phyloP scores from a whole-genome alignment of 73 alveolate genomes.

The Breviolum minutum region DNA sequence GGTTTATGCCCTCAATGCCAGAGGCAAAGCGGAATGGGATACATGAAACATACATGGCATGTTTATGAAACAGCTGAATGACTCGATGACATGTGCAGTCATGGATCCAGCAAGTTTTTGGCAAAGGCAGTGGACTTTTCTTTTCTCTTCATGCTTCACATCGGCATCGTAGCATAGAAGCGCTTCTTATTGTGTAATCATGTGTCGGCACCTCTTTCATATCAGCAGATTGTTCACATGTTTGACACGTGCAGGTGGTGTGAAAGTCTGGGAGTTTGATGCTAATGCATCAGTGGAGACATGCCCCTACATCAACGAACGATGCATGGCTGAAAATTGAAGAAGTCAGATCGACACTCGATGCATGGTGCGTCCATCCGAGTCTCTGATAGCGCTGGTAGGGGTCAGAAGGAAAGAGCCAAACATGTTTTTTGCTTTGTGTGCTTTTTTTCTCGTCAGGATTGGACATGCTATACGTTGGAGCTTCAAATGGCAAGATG shows the following conservation, averaged over 20 bases:
- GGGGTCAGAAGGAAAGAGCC: no score
- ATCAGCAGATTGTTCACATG: neutral
- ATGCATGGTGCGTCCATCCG: no score
- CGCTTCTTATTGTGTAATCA: no score
- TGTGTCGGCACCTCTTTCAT: no score
- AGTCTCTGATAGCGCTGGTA: no score
- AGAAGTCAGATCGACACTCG: no score
- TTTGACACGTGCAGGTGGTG: neutral
- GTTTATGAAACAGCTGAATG: no score
- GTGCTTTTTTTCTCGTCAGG: neutral
- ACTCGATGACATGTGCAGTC: no score
- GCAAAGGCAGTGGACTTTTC: no score
- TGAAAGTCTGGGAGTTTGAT: slow-evolving; percentile 6
- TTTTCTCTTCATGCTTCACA: no score
- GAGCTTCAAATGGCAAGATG: slow-evolving; percentile 15
- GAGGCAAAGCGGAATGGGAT: neutral
- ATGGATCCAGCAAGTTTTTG: no score
- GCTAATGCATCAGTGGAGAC: slow-evolving; percentile 30
- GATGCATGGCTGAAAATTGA: neutral
- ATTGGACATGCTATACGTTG: slow-evolving; percentile 33
- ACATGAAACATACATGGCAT: neutral
- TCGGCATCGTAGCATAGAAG: no score
- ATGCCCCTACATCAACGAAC: slow-evolving; percentile 10
- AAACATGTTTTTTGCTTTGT: neutral
- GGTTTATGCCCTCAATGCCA: slow-evolving; percentile 18